Evolutionary conservation across 352 stramenopile genomes (phyloP).

Genomic region (Phytophthora idaei): DNA sequence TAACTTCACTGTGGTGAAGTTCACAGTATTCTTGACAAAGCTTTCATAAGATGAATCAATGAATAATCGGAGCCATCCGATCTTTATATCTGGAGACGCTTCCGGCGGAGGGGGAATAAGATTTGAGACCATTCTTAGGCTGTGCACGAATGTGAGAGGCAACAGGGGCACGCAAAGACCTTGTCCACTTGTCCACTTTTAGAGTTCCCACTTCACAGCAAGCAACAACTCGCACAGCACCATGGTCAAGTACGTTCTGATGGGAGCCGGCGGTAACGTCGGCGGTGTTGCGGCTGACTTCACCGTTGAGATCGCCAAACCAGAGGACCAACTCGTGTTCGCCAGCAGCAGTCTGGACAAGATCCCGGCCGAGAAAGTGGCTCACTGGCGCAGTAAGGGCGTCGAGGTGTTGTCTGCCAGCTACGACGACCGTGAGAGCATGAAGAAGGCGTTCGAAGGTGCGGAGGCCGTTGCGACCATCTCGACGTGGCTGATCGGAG

Average conservation of each 20-base stretch:
- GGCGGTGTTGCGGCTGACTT: slow-evolving; percentile 31
- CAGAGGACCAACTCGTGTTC: slow-evolving; percentile 35
- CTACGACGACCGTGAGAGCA: slow-evolving; percentile 33
- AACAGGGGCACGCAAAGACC: neutral
- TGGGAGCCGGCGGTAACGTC: slow-evolving; percentile 30
- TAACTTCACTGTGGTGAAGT: neutral
- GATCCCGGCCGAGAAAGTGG: slow-evolving; percentile 24
- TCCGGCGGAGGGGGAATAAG: slow-evolving; percentile 2
- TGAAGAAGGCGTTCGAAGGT: slow-evolving; percentile 31
- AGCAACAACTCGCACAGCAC: neutral
- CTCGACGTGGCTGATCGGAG: slow-evolving; percentile 37
- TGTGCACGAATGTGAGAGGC: neutral
- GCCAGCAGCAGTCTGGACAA: slow-evolving; percentile 31
- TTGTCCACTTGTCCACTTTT: neutral
- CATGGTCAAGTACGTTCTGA: slow-evolving; percentile 38
- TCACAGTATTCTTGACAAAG: no score
- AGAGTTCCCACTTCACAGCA: slow-evolving; percentile 1
- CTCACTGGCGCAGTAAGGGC: slow-evolving; percentile 26
- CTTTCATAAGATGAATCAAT: no score
- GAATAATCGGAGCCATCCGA: neutral
- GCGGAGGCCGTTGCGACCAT: slow-evolving; percentile 28
- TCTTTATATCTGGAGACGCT: neutral
- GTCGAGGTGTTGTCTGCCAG: slow-evolving; percentile 27
- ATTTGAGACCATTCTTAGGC: neutral
- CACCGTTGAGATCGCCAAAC: slow-evolving; percentile 30